Conservation (phyloP, 441 rosid genomes). For the Gossypium davidsonii region DNA sequence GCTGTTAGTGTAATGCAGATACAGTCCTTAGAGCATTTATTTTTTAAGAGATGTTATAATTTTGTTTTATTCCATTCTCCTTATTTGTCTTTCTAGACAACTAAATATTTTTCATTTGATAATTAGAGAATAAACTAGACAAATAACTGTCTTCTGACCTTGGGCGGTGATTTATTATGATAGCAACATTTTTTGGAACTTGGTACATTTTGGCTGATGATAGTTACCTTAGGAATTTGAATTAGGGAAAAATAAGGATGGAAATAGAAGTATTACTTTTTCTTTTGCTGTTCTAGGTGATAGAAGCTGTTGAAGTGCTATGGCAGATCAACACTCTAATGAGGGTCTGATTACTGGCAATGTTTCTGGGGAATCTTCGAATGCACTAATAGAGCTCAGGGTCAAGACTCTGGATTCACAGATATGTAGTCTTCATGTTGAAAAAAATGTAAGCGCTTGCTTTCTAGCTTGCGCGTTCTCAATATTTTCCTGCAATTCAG, state of each 20-base stretch:
- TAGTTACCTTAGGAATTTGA: background rate
- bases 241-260: background rate
- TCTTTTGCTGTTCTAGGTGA: conserved; percentile 8
- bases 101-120: background rate
- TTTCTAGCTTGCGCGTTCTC: background rate
- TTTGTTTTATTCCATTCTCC: background rate
- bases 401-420: conserved; percentile 84
- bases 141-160: background rate
- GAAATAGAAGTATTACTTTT: background rate
- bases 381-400: conserved; percentile 60
- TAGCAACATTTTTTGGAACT: background rate
- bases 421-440: conserved; percentile 52
- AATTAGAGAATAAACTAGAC: background rate
- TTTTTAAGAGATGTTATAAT: background rate
- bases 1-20: background rate
- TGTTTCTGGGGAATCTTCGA: conserved; percentile 41
- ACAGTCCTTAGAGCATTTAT: background rate
- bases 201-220: background rate
- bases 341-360: conserved; percentile 53
- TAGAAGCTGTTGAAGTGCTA: conserved; percentile 28
- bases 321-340: conserved; percentile 55
- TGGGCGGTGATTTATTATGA: background rate
- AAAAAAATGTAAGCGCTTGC: conserved; percentile 58
- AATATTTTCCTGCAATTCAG: background rate
- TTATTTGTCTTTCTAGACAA: background rate